These are phyloP conservation scores for Skeletonema potamos DNA, from an alignment of 108 stramenopile genomes.

Conservation along the genomic window DNA sequence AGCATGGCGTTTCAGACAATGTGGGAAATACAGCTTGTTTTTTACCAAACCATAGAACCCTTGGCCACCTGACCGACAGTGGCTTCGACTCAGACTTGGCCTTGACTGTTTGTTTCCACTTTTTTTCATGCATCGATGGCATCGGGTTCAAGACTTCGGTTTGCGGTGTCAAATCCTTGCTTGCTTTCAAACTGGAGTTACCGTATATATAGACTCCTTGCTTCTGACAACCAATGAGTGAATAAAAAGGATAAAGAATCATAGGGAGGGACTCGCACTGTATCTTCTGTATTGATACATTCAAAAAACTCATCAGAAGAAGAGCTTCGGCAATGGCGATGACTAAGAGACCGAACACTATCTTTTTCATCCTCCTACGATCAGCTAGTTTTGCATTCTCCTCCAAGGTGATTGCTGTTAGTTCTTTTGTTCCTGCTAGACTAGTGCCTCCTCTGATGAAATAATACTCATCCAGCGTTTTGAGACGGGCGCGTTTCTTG, in stretches of 20 bases:
- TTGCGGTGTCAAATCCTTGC: too few relatives aligned
- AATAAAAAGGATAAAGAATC: neutral
- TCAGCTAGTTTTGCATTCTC: neutral
- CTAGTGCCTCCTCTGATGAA: conserved; percentile 15
- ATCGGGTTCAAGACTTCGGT: too few relatives aligned
- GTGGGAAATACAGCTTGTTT: neutral
- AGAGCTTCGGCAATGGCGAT: conserved; percentile 3
- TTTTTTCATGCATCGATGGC: neutral
- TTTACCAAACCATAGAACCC: neutral
- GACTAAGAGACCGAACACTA: neutral
- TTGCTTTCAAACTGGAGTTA: neutral
- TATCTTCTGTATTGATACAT: neutral
- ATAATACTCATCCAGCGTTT: conserved; percentile 22
- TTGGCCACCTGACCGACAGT: neutral
- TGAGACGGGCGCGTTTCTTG: conserved; percentile 13
- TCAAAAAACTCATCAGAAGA: neutral
- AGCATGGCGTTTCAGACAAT: neutral
- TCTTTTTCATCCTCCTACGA: neutral
- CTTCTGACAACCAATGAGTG: neutral
- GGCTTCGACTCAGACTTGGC: neutral
- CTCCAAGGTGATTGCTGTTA: conserved; percentile 10
- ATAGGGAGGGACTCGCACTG: neutral
- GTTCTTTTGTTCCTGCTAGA: conserved; percentile 3
- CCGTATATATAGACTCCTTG: neutral
- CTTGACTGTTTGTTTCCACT: neutral